Percentiles rank a stretch among this genome's conserved stretches.
These are phyloP conservation scores for Aspergillus hortae DNA, from an alignment of 2,329 filamentous ascomycete species.

Conservation along the genomic window DNA sequence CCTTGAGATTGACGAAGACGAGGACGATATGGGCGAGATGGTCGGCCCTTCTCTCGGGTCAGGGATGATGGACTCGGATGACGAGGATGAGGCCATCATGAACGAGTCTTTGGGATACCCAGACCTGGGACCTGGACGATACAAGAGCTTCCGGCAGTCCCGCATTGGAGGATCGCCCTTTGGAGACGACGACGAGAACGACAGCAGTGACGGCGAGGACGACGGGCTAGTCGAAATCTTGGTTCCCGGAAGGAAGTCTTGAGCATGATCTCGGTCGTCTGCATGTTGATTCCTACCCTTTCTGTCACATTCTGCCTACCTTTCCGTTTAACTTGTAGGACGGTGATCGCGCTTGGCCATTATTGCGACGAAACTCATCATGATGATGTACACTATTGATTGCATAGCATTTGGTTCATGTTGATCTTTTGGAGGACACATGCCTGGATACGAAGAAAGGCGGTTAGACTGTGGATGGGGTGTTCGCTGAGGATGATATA, in stretches of 20 bases:
- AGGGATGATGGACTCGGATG: conserved; percentile 50
- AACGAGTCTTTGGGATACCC: conserved; percentile 69
- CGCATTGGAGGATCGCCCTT: conserved; percentile 30
- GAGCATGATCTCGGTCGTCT: conserved; percentile 12
- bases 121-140: conserved; percentile 50
- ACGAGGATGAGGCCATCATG: conserved; percentile 51
- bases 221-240: conserved; percentile 45
- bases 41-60: conserved; percentile 41
- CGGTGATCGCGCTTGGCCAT: conserved; percentile 6
- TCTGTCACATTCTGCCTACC: conserved; percentile 9
- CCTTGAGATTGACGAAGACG: conserved; percentile 57
- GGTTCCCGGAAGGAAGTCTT: conserved; percentile 39
- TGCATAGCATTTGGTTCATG: conserved; percentile 8
- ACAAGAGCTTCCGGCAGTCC: conserved; percentile 41
- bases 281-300: background rate
- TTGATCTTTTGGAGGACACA: background rate
- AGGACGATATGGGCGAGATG: conserved; percentile 49
- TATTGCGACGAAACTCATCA: conserved; percentile 5
- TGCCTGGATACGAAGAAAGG: background rate
- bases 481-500: background rate
- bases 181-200: conserved; percentile 40
- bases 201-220: conserved; percentile 42
- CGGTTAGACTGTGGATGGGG: no score
- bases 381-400: conserved; percentile 15
- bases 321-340: conserved; percentile 5